phyloP scores from a whole-genome alignment of 306 rosid genomes.

The Sesbania bispinosa region DNA sequence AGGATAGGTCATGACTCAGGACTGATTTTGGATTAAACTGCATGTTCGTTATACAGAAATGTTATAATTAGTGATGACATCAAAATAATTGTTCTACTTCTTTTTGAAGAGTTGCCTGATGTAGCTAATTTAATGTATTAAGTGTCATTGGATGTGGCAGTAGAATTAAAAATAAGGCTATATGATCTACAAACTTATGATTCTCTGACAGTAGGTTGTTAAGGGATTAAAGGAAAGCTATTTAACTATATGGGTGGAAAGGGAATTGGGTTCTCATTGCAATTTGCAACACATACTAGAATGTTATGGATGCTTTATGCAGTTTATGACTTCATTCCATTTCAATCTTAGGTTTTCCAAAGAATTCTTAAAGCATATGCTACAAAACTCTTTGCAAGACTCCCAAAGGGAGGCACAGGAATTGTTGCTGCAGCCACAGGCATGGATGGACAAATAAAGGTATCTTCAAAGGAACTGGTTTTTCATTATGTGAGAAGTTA shows the following conservation, averaged over 20 bases:
- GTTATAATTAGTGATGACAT: neutral
- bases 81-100: neutral
- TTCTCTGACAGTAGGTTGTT: constrained; percentile 5
- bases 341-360: no score
- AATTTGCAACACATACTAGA: no score
- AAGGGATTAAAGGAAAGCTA: neutral
- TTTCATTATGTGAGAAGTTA: no score
- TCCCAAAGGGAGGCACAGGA: constrained; percentile 96
- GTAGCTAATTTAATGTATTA: neutral
- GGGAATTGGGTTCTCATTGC: no score
- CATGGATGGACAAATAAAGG: no score
- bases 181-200: neutral
- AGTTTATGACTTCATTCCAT: no score
- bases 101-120: neutral
- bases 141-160: no score
- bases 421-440: no score
- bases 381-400: constrained; percentile 75
- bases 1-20: no score
- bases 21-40: no score
- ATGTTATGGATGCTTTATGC: no score
- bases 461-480: no score
- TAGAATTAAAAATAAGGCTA: neutral
- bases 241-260: neutral
- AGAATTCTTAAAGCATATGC: constrained; percentile 94
- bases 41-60: neutral